phyloP scores from a whole-genome alignment of 306 rosid species.

The Lablab purpureus region DNA sequence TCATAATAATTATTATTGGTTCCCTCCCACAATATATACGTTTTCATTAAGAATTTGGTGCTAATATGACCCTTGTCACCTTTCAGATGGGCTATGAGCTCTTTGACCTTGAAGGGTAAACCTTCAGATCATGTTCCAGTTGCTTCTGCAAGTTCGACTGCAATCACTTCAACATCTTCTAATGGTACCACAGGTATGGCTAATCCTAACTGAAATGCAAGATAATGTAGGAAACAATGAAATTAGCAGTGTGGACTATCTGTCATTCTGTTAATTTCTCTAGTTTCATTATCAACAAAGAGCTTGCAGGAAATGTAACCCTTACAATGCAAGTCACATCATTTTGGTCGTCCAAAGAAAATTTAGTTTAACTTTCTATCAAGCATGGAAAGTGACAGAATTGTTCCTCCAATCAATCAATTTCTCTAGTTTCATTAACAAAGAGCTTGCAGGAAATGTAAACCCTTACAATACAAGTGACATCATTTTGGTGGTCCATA shows the following conservation, averaged over 20 bases:
- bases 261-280: not conserved
- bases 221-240: not conserved
- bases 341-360: not conserved
- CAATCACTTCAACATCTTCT: constrained; percentile 64
- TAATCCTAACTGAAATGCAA: constrained; percentile 10
- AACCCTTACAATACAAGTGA: not conserved
- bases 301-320: not conserved
- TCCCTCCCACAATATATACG: not conserved
- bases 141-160: constrained; percentile 64
- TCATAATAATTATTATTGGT: not conserved
- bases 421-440: constrained; percentile 3
- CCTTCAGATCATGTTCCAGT: constrained; percentile 89
- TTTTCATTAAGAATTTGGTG: constrained; percentile 19
- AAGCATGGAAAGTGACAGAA: not conserved
- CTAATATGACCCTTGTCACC: constrained; percentile 33
- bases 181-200: constrained; percentile 74
- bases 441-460: not conserved
- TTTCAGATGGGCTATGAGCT: constrained; percentile 99
- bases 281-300: not conserved
- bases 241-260: not conserved
- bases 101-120: constrained; percentile 92
- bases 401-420: constrained; percentile 8
- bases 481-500: not conserved
- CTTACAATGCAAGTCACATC: not conserved
- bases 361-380: not conserved